Evolutionary conservation across 192 early-diverging fungal species (phyloP), one percentile per base, ranked within the genome.

Genomic region (Physocladia obscura): DNA sequence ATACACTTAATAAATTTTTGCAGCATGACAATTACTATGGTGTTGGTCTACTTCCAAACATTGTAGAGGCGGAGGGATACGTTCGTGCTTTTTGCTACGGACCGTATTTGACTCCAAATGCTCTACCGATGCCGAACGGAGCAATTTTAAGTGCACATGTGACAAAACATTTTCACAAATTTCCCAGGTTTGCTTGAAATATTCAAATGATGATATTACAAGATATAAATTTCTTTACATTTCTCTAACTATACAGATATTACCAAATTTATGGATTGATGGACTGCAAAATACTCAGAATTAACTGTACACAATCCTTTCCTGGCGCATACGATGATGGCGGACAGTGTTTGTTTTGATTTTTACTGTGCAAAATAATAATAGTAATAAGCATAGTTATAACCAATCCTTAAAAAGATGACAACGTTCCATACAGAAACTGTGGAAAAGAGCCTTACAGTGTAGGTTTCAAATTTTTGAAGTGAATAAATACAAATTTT

Each of bases 371-470:
- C n/a, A n/a, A n/a, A n/a, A n/a, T n/a, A 44, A n/a, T 13, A 44
- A 8, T 44, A 13, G 40, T 44, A 8, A n/a, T 8, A 8, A 44
- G 40, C 11, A 44, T 44, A 13, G n/a, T 44, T 31, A 4, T n/a
- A 29, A 17, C 19, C 49, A n/a, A 11, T 3, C 48, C 64, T 32
- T 26, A 11, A 22, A 2, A 21, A 73, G 72, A 74, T 38, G 76
- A 77, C 47, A 27, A 26, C 29, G 76, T 68, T 1, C 30, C 55
- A n/a, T 77, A 60, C 58, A 2, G 34, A 22, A 64, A 69, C 47
- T 77, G 76, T 50, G 76, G 76, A 8, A 77, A 77, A 62, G 76
- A 77, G 34, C 76, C 76, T 59, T 75, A 77, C 29, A 73, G 70
- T 26, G 75, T 69, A 27, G 51, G 48, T 21, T 60, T 73, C 62